Evolutionary conservation across 1,284 basidiomycete genomes (phyloP), one percentile per base, ranked within the genome.

Genomic region (Apiotrichum porosum): DNA sequence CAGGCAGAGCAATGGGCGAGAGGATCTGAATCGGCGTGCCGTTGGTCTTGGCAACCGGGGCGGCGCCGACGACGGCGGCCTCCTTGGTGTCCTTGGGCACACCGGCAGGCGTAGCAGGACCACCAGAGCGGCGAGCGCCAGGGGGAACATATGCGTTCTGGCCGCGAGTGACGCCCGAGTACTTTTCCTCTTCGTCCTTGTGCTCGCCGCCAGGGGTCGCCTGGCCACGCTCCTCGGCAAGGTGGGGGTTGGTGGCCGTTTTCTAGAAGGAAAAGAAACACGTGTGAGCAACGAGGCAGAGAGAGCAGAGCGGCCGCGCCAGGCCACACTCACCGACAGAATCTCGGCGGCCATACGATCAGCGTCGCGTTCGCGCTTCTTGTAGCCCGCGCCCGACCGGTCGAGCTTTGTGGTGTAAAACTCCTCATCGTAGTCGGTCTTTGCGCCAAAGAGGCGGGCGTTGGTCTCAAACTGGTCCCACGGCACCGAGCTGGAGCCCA

Each of bases 391-490:
- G 21, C 81, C 85, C 51, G 76, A 81, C 57, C 88, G 82, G 69
- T 98, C 90, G 42, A 98, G 79, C 75, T 84, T 91, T 35, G 94
- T 98, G 18, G 95, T 99, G 73, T 99, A 99, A 35, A 85, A 68
- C 51, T 93, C 87, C 75, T 99, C 94, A 63, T 97, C 85, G 71
- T 91, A 99, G 64, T 83, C 82, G 9, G 91, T 89, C 65, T 81
- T 91, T 56, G 93, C 83, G 17, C 95, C 95, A 67, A 97, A 97
- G 53, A 90, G 78, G 60, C 86, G 81, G 73, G 97, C 92, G 73
- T 98, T 99, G 47, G 79, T 88, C 34, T 85, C 85, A 63, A 99
- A 99, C 75, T 98, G 94, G 71, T 99, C 93, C 94, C 95, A 99
- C 0, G 77, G 56, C 2, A 40, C 47, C 17, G 57, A 55, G 38